These are phyloP conservation scores for Talaromyces stipitatus DNA, from an alignment of 495 filamentous ascomycete species.

Conservation along the genomic window DNA sequence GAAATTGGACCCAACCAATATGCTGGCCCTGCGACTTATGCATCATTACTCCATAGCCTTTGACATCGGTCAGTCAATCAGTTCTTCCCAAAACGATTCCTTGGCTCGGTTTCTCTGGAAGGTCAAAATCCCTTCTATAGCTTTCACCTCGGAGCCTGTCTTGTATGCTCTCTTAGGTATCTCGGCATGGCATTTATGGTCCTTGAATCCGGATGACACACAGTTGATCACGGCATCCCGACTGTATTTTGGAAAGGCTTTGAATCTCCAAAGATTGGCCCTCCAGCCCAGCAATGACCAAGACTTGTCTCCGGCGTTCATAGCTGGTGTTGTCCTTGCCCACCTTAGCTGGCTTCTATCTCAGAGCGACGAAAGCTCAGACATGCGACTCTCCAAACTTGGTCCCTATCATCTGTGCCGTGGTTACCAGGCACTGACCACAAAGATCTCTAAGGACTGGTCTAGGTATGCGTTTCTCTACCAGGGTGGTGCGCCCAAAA, in stretches of 20 bases:
- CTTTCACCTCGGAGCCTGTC: conserved; percentile 1
- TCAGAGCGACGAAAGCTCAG: not conserved
- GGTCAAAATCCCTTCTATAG: conserved; percentile 1
- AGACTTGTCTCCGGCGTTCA: not conserved
- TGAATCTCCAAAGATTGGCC: not conserved
- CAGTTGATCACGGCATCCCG: not conserved
- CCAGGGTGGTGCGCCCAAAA: not conserved
- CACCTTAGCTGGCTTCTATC: conserved; percentile 4
- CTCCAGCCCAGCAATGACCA: not conserved
- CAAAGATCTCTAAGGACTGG: not conserved
- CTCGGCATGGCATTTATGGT: conserved; percentile 7
- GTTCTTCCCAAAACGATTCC: not conserved
- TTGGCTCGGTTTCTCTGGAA: not conserved
- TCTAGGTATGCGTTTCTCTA: not conserved
- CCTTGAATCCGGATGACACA: not conserved
- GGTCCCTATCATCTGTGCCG: not conserved
- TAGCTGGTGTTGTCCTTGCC: conserved; percentile 2
- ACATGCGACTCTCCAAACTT: not conserved
- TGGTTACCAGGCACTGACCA: not conserved
- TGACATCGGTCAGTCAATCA: not conserved
- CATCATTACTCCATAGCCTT: conserved; percentile 2
- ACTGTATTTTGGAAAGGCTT: not conserved
- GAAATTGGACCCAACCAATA: not conserved
- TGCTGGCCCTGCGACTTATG: conserved; percentile 3
- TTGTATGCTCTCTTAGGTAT: conserved; percentile 2